Evolutionary conservation across 1,139 yeast genomes (phyloP), one percentile per base, ranked within the genome.

Genomic region (Pichia sp.): DNA sequence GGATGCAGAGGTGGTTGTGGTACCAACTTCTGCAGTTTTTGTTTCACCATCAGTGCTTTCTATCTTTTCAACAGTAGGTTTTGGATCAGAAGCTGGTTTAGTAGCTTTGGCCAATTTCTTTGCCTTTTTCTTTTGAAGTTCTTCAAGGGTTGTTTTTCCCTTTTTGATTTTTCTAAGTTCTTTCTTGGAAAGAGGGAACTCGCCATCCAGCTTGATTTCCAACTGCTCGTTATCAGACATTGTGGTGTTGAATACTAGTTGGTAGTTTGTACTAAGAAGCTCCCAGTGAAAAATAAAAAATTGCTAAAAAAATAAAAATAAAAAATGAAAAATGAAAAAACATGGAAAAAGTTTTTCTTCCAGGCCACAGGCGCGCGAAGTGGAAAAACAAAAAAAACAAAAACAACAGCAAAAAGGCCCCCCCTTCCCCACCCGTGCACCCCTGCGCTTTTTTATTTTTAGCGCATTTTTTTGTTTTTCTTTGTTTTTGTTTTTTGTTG

Each of bases 171-270:
- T 73, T 72, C 99, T 87, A 63, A 85, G 84, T 70, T 93, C 96
- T 66, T 93, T 93, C 70, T 88, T 90, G 19, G 97, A 90, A 50
- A 91, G 73, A 0, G 99, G 98, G 9, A 86, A 80, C 5, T 89
- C 83, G 45, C 83, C 87, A 31, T 76, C 73, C 53, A 93, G 73
- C 64, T 90, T 93, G 58, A 93, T 88, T 63, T 86, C 95, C 46
- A 93, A 76, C 66, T 89, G 96, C 39, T 76, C 83, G 14, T 62
- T 44, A 25, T 46, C 39, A 2, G 48, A 63, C 65, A 31, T 51
- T 36, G 25, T 36, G 25, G 9, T 36, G 2, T 11, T 22, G 25
- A 22, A 22, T 22, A 22, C 25, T 4, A 22, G 25, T 22, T 22
- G 25, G 3, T 9, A 18, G 11, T n/a, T 33, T 1, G 36, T 14